These are phyloP conservation scores for Pinguiococcus pyrenoidosus DNA, from an alignment of 108 stramenopile genomes.

Conservation along the genomic window DNA sequence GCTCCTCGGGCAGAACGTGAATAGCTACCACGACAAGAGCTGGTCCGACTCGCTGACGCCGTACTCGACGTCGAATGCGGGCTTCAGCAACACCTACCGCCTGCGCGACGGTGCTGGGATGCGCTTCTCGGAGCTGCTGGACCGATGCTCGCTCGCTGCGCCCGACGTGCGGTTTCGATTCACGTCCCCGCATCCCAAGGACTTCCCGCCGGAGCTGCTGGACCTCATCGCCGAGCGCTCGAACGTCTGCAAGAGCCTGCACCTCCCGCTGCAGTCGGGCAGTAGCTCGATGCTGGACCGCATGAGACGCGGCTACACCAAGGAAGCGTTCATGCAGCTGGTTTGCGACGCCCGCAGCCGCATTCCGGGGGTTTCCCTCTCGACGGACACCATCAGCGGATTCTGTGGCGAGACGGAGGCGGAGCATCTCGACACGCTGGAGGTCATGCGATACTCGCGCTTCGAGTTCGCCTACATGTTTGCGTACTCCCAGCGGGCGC, in stretches of 20 bases:
- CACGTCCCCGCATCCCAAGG: conserved; percentile 96
- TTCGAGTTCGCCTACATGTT: conserved; percentile 98
- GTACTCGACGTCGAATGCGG: conserved; percentile 10
- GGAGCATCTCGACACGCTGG: conserved; percentile 78
- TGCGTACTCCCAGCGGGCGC: conserved; percentile 82
- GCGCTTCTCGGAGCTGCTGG: conserved; percentile 84
- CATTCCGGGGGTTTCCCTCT: conserved; percentile 78
- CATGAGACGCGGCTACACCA: conserved; percentile 90
- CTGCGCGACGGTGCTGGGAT: conserved; percentile 60
- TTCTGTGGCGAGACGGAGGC: conserved; percentile 95
- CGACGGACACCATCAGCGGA: conserved; percentile 88
- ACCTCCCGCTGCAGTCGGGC: conserved; percentile 93
- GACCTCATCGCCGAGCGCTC: conserved; percentile 70
- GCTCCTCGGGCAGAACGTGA: conserved; percentile 95
- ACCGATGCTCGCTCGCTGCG: conserved; percentile 6
- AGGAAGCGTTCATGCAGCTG: conserved; percentile 80
- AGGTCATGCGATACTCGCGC: too few species aligned
- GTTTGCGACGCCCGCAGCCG: conserved; percentile 41
- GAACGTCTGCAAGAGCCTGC: conserved; percentile 79
- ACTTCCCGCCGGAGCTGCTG: conserved; percentile 76
- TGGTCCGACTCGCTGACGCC: conserved; percentile 8
- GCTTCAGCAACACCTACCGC: conserved; percentile 67
- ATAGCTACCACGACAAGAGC: conserved; percentile 75
- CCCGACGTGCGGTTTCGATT: conserved; percentile 83
- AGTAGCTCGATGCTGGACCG: conserved; percentile 57